phyloP scores from a whole-genome alignment of 768 basidiomycete genomes.

The Rhodotorula kratochvilovae region DNA sequence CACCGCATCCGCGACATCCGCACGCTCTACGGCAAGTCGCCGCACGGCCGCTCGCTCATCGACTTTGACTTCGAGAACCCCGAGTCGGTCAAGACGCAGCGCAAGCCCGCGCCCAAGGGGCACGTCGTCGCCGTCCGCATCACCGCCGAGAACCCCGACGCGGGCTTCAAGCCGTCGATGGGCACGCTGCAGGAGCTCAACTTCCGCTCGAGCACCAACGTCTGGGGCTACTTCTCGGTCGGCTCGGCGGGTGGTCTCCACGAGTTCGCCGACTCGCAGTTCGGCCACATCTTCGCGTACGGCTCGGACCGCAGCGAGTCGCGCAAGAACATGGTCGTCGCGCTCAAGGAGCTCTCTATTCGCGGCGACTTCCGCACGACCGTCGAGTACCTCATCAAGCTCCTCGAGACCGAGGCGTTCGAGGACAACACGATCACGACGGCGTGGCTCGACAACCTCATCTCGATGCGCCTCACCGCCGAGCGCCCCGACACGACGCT shows the following conservation, averaged over 20 bases:
- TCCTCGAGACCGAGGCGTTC: conserved; percentile 91
- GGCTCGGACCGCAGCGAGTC: conserved; percentile 92
- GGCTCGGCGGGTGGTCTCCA: conserved; percentile 91
- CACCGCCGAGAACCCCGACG: conserved; percentile 98
- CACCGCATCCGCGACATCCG: conserved; percentile 94
- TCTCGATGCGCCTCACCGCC: conserved; percentile 93
- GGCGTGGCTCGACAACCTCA: conserved; percentile 95
- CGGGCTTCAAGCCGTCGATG: conserved; percentile 92
- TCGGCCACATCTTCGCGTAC: conserved; percentile 96
- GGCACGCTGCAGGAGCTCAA: conserved; percentile 97
- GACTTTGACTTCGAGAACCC: conserved; percentile 95
- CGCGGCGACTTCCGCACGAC: conserved; percentile 98
- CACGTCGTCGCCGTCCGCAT: conserved; percentile 99
- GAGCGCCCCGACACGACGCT: conserved; percentile 89
- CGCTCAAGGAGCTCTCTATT: conserved; percentile 94
- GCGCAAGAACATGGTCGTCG: conserved; percentile 99
- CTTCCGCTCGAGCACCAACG: conserved; percentile 97
- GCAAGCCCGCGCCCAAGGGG: conserved; percentile 92
- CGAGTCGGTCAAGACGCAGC: conserved; percentile 78
- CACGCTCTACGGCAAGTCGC: conserved; percentile 88
- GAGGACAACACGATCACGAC: conserved; percentile 97
- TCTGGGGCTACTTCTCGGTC: conserved; percentile 99
- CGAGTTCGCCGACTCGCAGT: conserved; percentile 98
- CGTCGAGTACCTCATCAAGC: conserved; percentile 97
- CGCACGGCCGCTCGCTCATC: conserved; percentile 80